Evolutionary conservation across 225 moss, liverwort and hornwort species (phyloP).

Genomic region (Sphagnum tenellum): DNA sequence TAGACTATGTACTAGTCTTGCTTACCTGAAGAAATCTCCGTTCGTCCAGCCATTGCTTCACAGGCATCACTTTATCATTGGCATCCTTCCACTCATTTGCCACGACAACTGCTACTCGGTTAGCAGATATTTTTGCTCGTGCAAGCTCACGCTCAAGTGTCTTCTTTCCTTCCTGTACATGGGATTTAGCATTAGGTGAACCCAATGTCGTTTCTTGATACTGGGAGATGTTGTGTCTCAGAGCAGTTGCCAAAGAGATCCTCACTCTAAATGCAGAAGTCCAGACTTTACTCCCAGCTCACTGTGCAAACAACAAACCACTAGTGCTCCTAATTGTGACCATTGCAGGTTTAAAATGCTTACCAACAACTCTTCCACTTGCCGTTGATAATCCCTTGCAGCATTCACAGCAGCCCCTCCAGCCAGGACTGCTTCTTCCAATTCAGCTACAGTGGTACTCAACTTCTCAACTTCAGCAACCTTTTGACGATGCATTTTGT

Average conservation of each 20-base stretch:
- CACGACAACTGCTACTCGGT: slow-evolving; percentile 12
- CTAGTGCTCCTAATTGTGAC: no score
- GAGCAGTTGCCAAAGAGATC: no score
- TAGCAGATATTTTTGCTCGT: slow-evolving; percentile 13
- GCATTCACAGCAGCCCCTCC: slow-evolving; percentile 22
- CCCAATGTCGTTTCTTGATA: no score
- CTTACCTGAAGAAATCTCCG: slow-evolving; percentile 16
- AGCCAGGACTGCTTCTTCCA: slow-evolving; percentile 19
- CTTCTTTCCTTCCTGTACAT: slow-evolving; percentile 10
- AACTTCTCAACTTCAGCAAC: slow-evolving; percentile 16
- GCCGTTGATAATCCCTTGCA: slow-evolving; percentile 19
- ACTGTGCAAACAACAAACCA: no score
- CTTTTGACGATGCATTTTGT: slow-evolving; percentile 20
- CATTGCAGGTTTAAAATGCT: neutral
- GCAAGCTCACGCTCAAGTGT: slow-evolving; percentile 18
- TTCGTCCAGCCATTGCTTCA: slow-evolving; percentile 22
- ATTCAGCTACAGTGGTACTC: slow-evolving; percentile 7
- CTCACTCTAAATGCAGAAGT: no score
- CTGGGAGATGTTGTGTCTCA: no score
- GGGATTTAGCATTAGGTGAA: slow-evolving; percentile 1
- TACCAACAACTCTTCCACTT: slow-evolving; percentile 18
- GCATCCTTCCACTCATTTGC: slow-evolving; percentile 16
- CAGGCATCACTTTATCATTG: slow-evolving; percentile 18
- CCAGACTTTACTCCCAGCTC: no score
- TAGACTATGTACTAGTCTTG: neutral